Percentiles rank a stretch among this genome's conserved stretches.
These are phyloP conservation scores for Fusarium anthophilum DNA, from an alignment of 2,329 filamentous ascomycete genomes.

Conservation along the genomic window DNA sequence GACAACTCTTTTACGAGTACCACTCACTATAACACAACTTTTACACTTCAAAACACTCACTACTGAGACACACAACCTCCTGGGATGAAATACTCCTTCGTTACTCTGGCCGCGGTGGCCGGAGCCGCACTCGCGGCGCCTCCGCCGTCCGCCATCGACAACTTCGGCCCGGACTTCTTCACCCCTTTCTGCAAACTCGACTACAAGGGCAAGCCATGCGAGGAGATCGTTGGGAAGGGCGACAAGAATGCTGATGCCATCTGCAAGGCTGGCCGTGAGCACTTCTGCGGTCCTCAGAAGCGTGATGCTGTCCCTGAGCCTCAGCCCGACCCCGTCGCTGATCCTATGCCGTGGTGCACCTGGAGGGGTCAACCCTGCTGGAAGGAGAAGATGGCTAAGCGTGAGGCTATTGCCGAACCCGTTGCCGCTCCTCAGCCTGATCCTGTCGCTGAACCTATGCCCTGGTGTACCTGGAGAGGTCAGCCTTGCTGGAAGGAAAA, in stretches of 20 bases:
- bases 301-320: slow-evolving; percentile 6
- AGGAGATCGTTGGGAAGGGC: neutral
- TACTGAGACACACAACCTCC: slow-evolving; percentile 4
- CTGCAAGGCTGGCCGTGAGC: neutral
- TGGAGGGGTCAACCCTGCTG: slow-evolving; percentile 52
- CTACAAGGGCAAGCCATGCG: slow-evolving; percentile 4
- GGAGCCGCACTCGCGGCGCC: slow-evolving; percentile 15
- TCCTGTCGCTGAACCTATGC: neutral
- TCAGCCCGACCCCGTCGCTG: slow-evolving; percentile 28
- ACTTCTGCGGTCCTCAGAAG: neutral
- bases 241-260: neutral
- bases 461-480: slow-evolving; percentile 8
- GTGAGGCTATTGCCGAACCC: slow-evolving; percentile 3
- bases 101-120: slow-evolving; percentile 38
- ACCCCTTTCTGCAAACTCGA: neutral
- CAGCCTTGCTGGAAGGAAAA: slow-evolving; percentile 19
- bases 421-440: neutral
- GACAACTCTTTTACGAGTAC: slow-evolving; percentile 29
- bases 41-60: slow-evolving; percentile 12
- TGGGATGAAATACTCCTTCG: slow-evolving; percentile 45
- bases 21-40: slow-evolving; percentile 13
- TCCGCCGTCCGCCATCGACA: neutral
- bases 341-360: slow-evolving; percentile 45
- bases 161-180: slow-evolving; percentile 3
- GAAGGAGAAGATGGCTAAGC: slow-evolving; percentile 47